A percentile compares a stretch with the other conserved stretches of the same genome.
phyloP scores from a whole-genome alignment of 345 rosid species.

The Crucihimalaya himalaica region DNA sequence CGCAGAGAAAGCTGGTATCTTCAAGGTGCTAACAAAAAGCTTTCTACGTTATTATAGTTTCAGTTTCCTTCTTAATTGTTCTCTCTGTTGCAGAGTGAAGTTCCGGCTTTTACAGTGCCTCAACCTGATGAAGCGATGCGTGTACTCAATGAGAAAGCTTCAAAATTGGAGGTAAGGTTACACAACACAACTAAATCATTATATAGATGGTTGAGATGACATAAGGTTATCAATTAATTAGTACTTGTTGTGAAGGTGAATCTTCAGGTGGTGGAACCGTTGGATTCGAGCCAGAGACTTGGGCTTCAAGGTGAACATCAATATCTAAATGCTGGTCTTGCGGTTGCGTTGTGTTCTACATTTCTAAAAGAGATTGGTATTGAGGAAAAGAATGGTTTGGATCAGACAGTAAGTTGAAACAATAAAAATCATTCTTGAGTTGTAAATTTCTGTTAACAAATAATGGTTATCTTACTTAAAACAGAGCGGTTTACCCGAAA shows the following conservation, averaged over 20 bases:
- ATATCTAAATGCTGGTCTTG: slow-evolving; percentile 89
- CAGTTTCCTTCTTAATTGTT: not conserved
- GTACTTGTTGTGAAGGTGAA: slow-evolving; percentile 54
- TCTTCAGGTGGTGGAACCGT: slow-evolving; percentile 66
- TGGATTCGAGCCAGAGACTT: slow-evolving; percentile 66
- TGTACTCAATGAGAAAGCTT: slow-evolving; percentile 77
- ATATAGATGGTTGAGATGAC: not conserved
- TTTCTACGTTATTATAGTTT: not conserved
- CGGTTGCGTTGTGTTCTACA: slow-evolving; percentile 62
- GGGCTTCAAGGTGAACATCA: slow-evolving; percentile 94
- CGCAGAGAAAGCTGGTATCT: slow-evolving; percentile 94
- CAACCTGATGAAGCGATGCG: slow-evolving; percentile 91
- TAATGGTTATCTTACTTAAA: slow-evolving; percentile 26
- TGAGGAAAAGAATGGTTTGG: slow-evolving; percentile 43
- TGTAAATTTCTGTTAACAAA: not conserved
- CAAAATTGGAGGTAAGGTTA: slow-evolving; percentile 56
- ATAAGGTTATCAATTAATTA: not conserved
- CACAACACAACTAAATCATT: slow-evolving; percentile 8
- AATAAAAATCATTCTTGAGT: not conserved
- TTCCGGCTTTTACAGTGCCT: slow-evolving; percentile 87
- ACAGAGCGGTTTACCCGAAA: slow-evolving; percentile 71
- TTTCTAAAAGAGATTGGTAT: slow-evolving; percentile 84
- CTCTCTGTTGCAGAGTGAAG: slow-evolving; percentile 53
- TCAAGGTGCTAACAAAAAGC: slow-evolving; percentile 57
- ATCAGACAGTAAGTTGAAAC: slow-evolving; percentile 52